Conservation (phyloP, 495 filamentous ascomycete genomes). For the Xylaria cubensis region DNA sequence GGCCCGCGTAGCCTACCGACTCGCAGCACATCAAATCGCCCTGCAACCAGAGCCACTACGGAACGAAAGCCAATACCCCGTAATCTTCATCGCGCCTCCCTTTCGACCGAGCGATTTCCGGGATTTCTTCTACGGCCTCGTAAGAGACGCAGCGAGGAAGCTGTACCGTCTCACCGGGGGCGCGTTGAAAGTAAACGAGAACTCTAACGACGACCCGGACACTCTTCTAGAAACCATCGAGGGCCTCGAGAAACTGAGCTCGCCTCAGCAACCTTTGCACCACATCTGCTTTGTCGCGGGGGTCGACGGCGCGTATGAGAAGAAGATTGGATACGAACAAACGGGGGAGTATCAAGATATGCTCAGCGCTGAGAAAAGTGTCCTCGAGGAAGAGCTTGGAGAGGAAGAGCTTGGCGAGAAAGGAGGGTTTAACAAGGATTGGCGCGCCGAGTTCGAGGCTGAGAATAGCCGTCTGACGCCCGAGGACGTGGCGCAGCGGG, state of each 20-base stretch:
- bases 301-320: neutral
- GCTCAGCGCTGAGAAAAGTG: too few species aligned
- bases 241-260: neutral
- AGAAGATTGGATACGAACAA: too few species aligned
- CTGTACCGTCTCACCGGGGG: neutral
- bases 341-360: too few species aligned
- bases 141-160: neutral
- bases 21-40: neutral
- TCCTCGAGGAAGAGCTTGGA: too few species aligned
- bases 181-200: neutral
- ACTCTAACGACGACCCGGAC: neutral
- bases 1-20: neutral
- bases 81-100: neutral
- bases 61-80: neutral
- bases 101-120: neutral
- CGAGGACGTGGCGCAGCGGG: neutral
- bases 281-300: neutral
- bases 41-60: neutral
- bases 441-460: neutral
- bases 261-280: too few species aligned
- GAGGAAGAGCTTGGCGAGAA: too few species aligned
- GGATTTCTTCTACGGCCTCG: neutral
- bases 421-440: too few species aligned
- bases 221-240: neutral
- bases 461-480: neutral